Conservation (phyloP, 208 protist species). For the Strigomonas culicis region DNA sequence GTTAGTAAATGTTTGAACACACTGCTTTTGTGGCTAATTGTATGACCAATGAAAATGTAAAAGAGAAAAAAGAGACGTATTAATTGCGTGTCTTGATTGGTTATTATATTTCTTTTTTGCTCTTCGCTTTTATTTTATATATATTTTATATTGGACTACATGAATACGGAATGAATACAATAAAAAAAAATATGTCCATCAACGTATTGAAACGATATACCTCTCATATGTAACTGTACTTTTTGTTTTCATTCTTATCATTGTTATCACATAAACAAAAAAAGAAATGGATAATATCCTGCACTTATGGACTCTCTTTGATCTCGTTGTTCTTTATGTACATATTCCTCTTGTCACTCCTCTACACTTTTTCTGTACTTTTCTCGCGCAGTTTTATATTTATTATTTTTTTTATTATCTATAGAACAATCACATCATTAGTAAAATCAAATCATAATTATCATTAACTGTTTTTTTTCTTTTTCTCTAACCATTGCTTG, state of each 20-base stretch:
- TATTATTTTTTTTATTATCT: conserved; percentile 8
- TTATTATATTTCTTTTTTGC: conserved; percentile 9
- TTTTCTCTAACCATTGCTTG: not conserved
- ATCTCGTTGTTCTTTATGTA: not conserved
- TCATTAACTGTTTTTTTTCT: conserved; percentile 10
- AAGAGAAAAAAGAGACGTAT: too few species aligned
- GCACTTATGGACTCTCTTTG: not conserved
- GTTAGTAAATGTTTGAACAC: too few species aligned
- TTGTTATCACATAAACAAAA: not conserved
- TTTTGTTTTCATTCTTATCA: conserved; percentile 11
- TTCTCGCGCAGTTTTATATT: conserved; percentile 4
- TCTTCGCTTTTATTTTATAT: conserved; percentile 5
- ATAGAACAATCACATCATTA: not conserved
- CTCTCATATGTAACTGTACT: conserved; percentile 2
- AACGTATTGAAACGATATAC: not conserved
- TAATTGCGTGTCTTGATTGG: not conserved
- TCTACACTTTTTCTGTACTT: conserved; percentile 8
- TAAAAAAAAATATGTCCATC: not conserved
- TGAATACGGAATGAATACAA: not conserved
- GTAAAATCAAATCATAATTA: not conserved
- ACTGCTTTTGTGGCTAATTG: not conserved
- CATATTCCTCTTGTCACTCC: conserved; percentile 4
- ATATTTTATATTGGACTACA: not conserved
- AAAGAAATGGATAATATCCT: not conserved
- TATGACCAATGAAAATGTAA: conserved; percentile 5